Percentiles rank a stretch among this genome's conserved stretches.
Conservation (phyloP, 2,329 filamentous ascomycete genomes). For the Periglandula ipomoeae region DNA sequence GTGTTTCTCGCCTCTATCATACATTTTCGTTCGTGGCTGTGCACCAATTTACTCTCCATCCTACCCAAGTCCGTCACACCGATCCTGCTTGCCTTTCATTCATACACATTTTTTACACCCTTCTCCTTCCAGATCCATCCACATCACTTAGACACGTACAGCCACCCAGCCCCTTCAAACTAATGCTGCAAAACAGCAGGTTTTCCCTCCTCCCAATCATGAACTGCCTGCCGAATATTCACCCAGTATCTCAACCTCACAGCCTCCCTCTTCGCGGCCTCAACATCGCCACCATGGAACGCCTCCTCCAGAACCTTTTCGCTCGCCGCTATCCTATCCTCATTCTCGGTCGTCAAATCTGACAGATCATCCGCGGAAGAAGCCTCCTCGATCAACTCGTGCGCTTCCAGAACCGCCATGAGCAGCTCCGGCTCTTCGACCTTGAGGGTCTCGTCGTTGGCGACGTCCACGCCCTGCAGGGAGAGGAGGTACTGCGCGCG, state of each 20-base stretch:
- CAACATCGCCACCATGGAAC: conserved; percentile 58
- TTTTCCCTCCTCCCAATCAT: conserved; percentile 77
- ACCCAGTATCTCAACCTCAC: conserved; percentile 82
- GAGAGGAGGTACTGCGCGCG: conserved; percentile 85
- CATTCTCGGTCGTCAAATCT: conserved; percentile 54
- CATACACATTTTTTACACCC: too few species aligned
- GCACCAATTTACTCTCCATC: too few species aligned
- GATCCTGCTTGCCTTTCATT: too few species aligned
- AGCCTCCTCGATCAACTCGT: conserved; percentile 67
- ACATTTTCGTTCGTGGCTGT: too few species aligned
- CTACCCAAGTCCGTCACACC: too few species aligned
- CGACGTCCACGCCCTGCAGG: conserved; percentile 65
- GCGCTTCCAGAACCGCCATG: conserved; percentile 69
- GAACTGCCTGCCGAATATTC: conserved; percentile 71
- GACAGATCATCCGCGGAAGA: conserved; percentile 55
- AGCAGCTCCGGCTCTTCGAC: conserved; percentile 61
- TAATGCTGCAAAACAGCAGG: conserved; percentile 43
- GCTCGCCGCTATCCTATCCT: conserved; percentile 53
- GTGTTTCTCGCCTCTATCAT: too few species aligned
- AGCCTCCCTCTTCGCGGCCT: conserved; percentile 59
- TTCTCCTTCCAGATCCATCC: too few species aligned
- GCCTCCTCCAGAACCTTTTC: conserved; percentile 53
- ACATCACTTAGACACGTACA: too few species aligned
- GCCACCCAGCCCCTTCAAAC: background rate
- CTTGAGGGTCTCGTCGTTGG: conserved; percentile 66